phyloP scores from a whole-genome alignment of 176 grass and related monocot genomes.

The Carex scoparia region DNA sequence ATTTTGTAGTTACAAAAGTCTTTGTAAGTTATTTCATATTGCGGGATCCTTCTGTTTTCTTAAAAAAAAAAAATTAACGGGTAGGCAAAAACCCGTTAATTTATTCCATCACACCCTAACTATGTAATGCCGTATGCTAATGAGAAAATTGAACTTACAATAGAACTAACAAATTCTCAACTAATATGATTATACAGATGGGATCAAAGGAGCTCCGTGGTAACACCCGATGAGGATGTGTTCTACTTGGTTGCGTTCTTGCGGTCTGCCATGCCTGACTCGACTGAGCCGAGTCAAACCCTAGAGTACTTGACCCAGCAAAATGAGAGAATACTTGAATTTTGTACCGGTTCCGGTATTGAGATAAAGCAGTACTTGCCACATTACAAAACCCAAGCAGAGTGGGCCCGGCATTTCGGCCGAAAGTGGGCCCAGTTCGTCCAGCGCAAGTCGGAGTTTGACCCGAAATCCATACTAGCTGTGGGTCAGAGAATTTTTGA shows the following conservation, averaged over 20 bases:
- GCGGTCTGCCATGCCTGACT: constrained; percentile 55
- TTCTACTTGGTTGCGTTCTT: constrained; percentile 97
- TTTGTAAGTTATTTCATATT: too few species aligned
- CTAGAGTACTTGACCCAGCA: constrained; percentile 49
- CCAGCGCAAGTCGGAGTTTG: constrained; percentile 53
- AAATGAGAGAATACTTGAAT: constrained; percentile 68
- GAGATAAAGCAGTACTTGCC: constrained; percentile 81
- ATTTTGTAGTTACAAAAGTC: too few species aligned
- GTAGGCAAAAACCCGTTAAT: too few species aligned
- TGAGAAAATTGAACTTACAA: neutral
- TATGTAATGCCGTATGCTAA: neutral
- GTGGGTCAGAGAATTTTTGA: constrained; percentile 80
- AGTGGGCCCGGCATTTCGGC: constrained; percentile 79
- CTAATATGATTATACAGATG: constrained; percentile 39
- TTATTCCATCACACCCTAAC: neutral
- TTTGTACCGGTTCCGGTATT: constrained; percentile 53
- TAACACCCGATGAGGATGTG: constrained; percentile 78
- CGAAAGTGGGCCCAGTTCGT: constrained; percentile 47
- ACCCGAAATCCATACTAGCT: constrained; percentile 57
- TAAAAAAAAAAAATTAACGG: too few species aligned
- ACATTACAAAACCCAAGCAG: constrained; percentile 47
- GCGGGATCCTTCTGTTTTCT: too few species aligned
- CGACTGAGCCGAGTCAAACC: constrained; percentile 32
- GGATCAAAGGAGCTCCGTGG: constrained; percentile 71
- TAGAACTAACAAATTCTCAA: neutral